phyloP scores from a whole-genome alignment of 192 early-diverging fungal genomes.

The Pilobolus umbonatus region DNA sequence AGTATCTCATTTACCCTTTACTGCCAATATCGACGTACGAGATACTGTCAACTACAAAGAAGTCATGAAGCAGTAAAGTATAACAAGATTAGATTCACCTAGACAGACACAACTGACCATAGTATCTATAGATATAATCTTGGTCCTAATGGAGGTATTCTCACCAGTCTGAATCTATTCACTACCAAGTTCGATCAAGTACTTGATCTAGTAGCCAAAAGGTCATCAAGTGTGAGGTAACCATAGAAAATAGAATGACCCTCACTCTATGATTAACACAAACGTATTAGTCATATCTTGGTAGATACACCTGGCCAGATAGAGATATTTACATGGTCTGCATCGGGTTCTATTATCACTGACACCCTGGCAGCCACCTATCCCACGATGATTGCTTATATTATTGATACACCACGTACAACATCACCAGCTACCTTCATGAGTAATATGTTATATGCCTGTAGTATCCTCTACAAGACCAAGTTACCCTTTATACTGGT shows the following conservation, averaged over 20 bases:
- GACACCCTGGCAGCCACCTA: conserved; percentile 87
- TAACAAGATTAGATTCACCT: not conserved
- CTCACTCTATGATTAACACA: not conserved
- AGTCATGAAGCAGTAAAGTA: conserved; percentile 90
- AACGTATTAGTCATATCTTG: conserved; percentile 60
- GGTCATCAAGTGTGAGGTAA: conserved; percentile 66
- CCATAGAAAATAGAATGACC: not conserved
- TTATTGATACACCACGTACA: conserved; percentile 94
- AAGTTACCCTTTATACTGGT: conserved; percentile 92
- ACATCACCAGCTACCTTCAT: conserved; percentile 93
- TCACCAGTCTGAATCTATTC: conserved; percentile 93
- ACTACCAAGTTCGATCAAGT: conserved; percentile 99
- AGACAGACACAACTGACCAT: not conserved
- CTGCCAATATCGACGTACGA: conserved; percentile 95
- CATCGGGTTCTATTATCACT: conserved; percentile 92
- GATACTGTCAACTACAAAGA: conserved; percentile 99
- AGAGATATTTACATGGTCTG: conserved; percentile 99
- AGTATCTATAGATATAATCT: conserved; percentile 68
- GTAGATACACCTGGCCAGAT: conserved; percentile 98
- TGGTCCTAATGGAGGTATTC: conserved; percentile 95
- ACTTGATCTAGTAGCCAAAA: conserved; percentile 77
- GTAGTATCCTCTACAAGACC: conserved; percentile 95
- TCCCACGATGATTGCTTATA: conserved; percentile 87
- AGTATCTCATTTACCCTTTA: conserved; percentile 78
- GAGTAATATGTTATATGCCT: conserved; percentile 99